phyloP scores from a whole-genome alignment of 805 yeast species.

The Isabelozyma heimii region DNA sequence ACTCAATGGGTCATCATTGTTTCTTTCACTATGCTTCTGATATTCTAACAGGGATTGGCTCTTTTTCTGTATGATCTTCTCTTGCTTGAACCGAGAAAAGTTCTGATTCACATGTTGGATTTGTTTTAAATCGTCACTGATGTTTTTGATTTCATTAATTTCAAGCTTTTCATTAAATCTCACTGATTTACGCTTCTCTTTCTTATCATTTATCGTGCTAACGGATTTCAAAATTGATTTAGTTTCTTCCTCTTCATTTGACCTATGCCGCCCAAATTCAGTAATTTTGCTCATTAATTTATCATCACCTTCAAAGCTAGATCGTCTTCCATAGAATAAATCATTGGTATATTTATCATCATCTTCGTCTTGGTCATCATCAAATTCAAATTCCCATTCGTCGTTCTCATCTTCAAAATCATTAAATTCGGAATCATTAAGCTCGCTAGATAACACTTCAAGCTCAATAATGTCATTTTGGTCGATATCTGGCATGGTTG shows the following conservation, averaged over 20 bases:
- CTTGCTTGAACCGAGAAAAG: conserved; percentile 15
- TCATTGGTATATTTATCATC: conserved; percentile 29
- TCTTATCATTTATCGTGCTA: background rate
- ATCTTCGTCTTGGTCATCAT: conserved; percentile 34
- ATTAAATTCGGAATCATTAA: conserved; percentile 27
- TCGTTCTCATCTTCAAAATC: conserved; percentile 23
- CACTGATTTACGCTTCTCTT: conserved; percentile 44
- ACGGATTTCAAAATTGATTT: background rate
- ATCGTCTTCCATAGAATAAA: conserved; percentile 17
- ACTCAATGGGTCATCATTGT: background rate
- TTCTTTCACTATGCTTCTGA: conserved; percentile 9
- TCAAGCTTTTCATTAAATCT: conserved; percentile 51
- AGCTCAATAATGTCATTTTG: conserved; percentile 49
- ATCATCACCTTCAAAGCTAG: conserved; percentile 6
- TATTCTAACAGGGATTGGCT: conserved; percentile 6
- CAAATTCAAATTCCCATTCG: conserved; percentile 35
- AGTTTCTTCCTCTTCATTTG: background rate
- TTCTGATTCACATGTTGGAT: conserved; percentile 13
- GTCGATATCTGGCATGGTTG: conserved; percentile 26
- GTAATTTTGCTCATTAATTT: conserved; percentile 42
- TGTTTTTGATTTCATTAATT: conserved; percentile 58
- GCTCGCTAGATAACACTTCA: conserved; percentile 52
- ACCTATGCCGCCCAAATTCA: conserved; percentile 19
- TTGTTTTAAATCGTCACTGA: conserved; percentile 45
- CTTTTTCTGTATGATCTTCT: conserved; percentile 8